A percentile compares a stretch with the other conserved stretches of the same genome.
These are phyloP conservation scores for Eragrostis tef DNA, from an alignment of 202 grass and related monocot genomes.

Conservation along the genomic window DNA sequence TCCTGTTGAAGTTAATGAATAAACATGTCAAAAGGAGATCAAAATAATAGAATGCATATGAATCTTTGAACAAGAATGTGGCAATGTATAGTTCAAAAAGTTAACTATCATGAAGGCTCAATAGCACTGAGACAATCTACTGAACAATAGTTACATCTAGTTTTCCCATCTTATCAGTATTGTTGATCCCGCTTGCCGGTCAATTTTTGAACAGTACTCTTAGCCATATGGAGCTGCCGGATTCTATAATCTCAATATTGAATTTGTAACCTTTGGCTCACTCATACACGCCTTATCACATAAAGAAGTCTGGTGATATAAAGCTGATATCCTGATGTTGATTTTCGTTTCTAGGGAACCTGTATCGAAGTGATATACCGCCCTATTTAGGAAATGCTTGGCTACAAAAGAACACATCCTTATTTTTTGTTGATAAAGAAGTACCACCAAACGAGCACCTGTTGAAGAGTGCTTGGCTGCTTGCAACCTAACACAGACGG, in stretches of 20 bases:
- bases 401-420: too few species aligned
- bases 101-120: conserved; percentile 25
- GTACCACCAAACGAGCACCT: too few species aligned
- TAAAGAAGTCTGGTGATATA: background rate
- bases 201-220: conserved; percentile 34
- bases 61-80: conserved; percentile 13
- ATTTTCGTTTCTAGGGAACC: conserved; percentile 14
- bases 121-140: conserved; percentile 22
- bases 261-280: conserved; percentile 18
- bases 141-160: background rate
- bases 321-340: conserved; percentile 37
- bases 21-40: conserved; percentile 43
- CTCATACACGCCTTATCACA: background rate
- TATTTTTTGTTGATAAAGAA: too few species aligned
- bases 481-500: background rate
- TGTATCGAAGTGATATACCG: background rate
- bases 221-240: background rate
- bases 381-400: too few species aligned
- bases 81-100: conserved; percentile 26
- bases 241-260: too few species aligned
- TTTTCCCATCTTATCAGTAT: conserved; percentile 33
- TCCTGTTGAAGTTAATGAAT: conserved; percentile 66
- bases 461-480: background rate
- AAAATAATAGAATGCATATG: conserved; percentile 18
- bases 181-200: conserved; percentile 30